Base-by-base conservation (phyloP, 164 flowering plant genomes). In the Buxus sempervirens region DNA sequence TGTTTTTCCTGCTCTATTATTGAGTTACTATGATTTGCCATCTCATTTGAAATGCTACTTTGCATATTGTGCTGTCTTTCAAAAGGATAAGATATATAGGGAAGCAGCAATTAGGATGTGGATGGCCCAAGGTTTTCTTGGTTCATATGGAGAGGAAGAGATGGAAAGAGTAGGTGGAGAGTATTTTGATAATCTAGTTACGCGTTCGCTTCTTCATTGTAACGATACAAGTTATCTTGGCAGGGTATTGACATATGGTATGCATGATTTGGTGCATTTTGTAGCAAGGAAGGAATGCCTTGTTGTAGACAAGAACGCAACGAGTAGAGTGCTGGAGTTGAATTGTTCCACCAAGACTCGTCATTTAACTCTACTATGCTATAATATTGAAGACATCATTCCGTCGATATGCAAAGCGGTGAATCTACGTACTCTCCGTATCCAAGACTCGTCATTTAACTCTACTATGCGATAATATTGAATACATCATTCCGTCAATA, bases 61-160 rank as follows among this genome's bases (percentile, higher is more conserved):
- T 24, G 60, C 71, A 54, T 76, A 68, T 19, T 75, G 78, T 65
- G 71, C 71, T 4, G 24, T 75, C 12, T 71, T 75, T 51, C 78
- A 72, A 0, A 62, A 71, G 36, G 70, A 70, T 21, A 18, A 25
- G 15, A 38, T 70, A 9, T 22, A 45, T 2, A 70, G 24, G 32
- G 23, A 60, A 4, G 21, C 23, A 0, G 55, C 70, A 49, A 62
- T 74, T 4, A 16, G 19, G 36, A 25, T 51, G 22, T 74, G 77
- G 77, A 74, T 70, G 70, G 66, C 77, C 10, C 66, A 70, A 1
- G 63, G 28, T 14, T 66, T 54, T 36, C 58, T 71, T 13, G 9
- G 20, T 2, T 32, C 21, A 9, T 26, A 2, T 0, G 22, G 8
- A 15, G 3, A 24, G 12, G 22, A 9, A 55, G 58, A 55, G 22